These are phyloP conservation scores for Tephrocybe rancida DNA, from an alignment of 768 basidiomycete genomes.

Conservation along the genomic window DNA sequence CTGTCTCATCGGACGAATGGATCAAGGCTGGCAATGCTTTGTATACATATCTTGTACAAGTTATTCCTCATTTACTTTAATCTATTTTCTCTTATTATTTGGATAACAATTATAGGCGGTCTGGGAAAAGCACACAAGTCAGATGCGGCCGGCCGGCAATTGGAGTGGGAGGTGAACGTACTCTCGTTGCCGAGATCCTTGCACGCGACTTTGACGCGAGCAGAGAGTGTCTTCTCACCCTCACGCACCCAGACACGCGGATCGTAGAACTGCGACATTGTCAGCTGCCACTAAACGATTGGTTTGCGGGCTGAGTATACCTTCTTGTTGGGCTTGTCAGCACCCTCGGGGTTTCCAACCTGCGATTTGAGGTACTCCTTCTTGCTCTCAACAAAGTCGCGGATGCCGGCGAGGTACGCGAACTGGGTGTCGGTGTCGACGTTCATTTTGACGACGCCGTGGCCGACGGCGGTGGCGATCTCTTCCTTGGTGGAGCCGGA, in stretches of 20 bases:
- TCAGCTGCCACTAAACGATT: neutral
- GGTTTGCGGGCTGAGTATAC: conserved; percentile 30
- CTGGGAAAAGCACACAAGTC: no score
- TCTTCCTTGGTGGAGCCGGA: conserved; percentile 97
- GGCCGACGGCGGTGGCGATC: conserved; percentile 85
- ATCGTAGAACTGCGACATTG: conserved; percentile 71
- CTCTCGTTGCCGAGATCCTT: conserved; percentile 74
- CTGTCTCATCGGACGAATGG: no score
- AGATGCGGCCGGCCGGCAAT: no score
- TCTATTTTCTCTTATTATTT: no score
- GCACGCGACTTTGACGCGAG: conserved; percentile 94
- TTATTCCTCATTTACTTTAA: no score
- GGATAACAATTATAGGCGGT: no score
- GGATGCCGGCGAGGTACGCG: conserved; percentile 87
- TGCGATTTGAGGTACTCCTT: conserved; percentile 87
- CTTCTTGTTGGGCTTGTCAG: conserved; percentile 99
- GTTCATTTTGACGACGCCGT: conserved; percentile 99
- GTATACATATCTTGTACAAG: no score
- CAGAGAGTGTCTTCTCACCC: conserved; percentile 90
- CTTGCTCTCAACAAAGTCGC: conserved; percentile 87
- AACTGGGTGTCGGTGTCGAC: conserved; percentile 95
- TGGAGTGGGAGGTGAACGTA: conserved; percentile 2
- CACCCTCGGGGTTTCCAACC: conserved; percentile 96
- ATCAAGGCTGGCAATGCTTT: no score
- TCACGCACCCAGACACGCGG: conserved; percentile 99